phyloP scores from a whole-genome alignment of 768 basidiomycete species.

The Rubroboletus satanas region DNA sequence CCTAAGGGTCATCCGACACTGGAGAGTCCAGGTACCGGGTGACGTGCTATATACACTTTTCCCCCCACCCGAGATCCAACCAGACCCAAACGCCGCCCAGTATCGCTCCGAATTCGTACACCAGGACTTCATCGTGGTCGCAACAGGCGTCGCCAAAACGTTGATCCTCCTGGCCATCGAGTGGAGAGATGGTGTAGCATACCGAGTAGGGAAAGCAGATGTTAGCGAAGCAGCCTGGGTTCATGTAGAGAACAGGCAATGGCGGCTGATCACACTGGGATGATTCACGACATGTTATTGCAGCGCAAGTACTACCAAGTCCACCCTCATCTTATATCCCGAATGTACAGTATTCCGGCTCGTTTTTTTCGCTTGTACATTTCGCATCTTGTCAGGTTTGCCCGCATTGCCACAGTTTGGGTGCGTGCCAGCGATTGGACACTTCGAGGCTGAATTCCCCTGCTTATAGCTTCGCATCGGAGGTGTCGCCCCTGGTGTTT shows the following conservation, averaged over 20 bases:
- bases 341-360: neutral
- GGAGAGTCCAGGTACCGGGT: too few relatives aligned
- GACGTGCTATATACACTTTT: too few relatives aligned
- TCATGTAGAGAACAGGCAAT: slow-evolving; percentile 8
- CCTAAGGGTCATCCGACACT: neutral
- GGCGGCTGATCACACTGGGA: slow-evolving; percentile 11
- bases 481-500: too few relatives aligned
- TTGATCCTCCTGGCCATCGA: slow-evolving; percentile 13
- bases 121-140: slow-evolving; percentile 14
- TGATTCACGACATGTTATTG: neutral
- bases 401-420: too few relatives aligned
- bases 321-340: neutral
- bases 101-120: neutral
- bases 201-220: slow-evolving; percentile 3
- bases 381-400: neutral
- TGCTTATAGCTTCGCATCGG: too few relatives aligned
- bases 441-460: neutral
- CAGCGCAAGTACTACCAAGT: neutral
- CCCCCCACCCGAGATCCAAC: too few relatives aligned
- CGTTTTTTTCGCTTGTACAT: neutral
- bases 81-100: neutral
- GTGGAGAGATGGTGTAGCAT: slow-evolving; percentile 15
- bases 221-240: neutral
- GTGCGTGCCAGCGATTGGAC: neutral
- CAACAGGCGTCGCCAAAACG: too few relatives aligned